phyloP scores from a whole-genome alignment of 352 stramenopile genomes.

The Thalassiosira hispida region DNA sequence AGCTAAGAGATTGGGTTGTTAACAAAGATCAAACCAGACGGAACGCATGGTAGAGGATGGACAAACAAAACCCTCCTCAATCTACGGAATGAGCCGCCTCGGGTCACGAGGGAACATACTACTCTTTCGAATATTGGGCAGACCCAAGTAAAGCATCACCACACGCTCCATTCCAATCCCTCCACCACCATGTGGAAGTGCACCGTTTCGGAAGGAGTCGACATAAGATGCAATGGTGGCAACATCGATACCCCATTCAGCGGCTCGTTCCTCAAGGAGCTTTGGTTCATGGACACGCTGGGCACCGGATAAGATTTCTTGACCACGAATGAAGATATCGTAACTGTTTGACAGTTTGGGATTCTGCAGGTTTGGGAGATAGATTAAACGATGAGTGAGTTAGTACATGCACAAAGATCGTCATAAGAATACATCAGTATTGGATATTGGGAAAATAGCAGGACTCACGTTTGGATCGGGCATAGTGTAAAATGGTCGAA shows the following conservation, averaged over 20 bases:
- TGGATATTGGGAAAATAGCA: conserved; percentile 4
- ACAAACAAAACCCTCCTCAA: neutral
- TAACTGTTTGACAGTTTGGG: conserved; percentile 95
- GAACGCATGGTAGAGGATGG: no score
- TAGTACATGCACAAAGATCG: neutral
- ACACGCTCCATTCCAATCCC: conserved; percentile 99
- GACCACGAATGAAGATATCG: conserved; percentile 99
- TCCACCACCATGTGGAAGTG: conserved; percentile 96
- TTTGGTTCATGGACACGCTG: conserved; percentile 98
- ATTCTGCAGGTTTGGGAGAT: conserved; percentile 75
- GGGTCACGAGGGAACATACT: conserved; percentile 99
- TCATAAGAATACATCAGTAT: neutral
- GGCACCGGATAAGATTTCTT: conserved; percentile 99
- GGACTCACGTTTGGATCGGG: conserved; percentile 90
- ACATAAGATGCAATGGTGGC: conserved; percentile 95
- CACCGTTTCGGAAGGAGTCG: conserved; percentile 98
- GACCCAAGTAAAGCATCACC: conserved; percentile 98
- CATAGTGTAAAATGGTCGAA: conserved; percentile 99
- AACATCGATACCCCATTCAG: conserved; percentile 82
- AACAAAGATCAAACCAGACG: neutral
- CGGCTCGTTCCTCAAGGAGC: conserved; percentile 91
- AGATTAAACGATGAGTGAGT: neutral
- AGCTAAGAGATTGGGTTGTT: neutral
- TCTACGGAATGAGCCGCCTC: conserved; percentile 85
- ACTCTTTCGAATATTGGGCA: conserved; percentile 98